Evolutionary conservation across 179 eudicot species (phyloP), one percentile per base, ranked within the genome.

Genomic region (Drosera spatulata): DNA sequence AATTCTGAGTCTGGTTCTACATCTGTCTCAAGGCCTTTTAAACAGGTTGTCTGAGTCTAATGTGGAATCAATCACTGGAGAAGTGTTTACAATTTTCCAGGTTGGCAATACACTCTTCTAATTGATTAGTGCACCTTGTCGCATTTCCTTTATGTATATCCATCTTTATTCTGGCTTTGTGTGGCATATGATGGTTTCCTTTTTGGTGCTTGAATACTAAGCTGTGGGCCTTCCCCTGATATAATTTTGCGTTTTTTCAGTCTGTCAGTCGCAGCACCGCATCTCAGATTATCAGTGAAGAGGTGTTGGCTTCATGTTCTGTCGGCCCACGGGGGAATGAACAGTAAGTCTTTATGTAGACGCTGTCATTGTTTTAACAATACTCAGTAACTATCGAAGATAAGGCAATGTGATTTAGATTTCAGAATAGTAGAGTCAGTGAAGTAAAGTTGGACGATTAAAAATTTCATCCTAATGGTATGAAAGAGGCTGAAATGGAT

Each of bases 321-420:
- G 82, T 85, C 59, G 97, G 95, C 69, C 88, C 99, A 60, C 95
- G 91, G 42, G 97, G 95, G 66, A 93, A 86, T 66, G 91, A 93
- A 77, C 99, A 93, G 97, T 89, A 79, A 72, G 81, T 22, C 1
- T 22, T 22, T 22, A 22, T 22, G 33, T 22, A 22, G 33, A 22
- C 33, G 33, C 33, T 22, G 33, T 22, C 33, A 22, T 22, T 22
- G 33, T 22, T 22, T 22, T 22, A 22, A 22, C 33, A 22, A 22
- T 22, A 1, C 33, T 22, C 33, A 22, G 33, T 22, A 22, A 22
- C 33, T 22, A 22, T 22, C 33, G 33, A 22, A 0, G 33, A 22
- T 22, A 1, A 22, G 33, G 33, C 33, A 22, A 22, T 22, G 33
- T 22, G 33, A 22, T 22, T 22, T 22, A 22, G 33, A 22, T 22